A percentile compares a stretch with the other conserved stretches of the same genome.
phyloP scores from a whole-genome alignment of 2,329 filamentous ascomycete genomes.

The Arthrobotrys sinensis region DNA sequence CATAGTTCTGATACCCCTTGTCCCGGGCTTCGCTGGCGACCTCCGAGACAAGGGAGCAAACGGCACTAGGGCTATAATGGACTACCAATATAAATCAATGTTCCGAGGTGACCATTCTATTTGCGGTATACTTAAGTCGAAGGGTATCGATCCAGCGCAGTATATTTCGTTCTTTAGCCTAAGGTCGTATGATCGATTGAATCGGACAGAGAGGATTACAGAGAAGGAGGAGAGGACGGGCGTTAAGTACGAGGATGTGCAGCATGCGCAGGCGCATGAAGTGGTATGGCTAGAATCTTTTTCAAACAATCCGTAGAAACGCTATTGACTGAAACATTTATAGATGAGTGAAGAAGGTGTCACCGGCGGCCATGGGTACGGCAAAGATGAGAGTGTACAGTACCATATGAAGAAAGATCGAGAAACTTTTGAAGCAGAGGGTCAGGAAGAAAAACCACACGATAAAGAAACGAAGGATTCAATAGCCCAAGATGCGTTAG shows the following conservation, averaged over 20 bases:
- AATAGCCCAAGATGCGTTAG: constrained; percentile 87
- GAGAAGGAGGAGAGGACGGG: constrained; percentile 85
- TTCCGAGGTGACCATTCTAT: constrained; percentile 93
- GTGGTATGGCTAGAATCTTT: constrained; percentile 76
- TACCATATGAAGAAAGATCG: constrained; percentile 51
- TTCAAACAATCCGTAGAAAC: constrained; percentile 74
- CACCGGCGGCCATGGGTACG: constrained; percentile 63
- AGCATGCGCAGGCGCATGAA: constrained; percentile 88
- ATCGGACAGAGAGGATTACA: constrained; percentile 81
- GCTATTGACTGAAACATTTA: constrained; percentile 70
- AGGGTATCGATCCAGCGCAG: constrained; percentile 82
- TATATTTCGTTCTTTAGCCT: constrained; percentile 96
- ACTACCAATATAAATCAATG: constrained; percentile 98
- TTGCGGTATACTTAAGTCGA: constrained; percentile 80
- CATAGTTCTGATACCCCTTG: constrained; percentile 89
- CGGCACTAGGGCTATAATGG: constrained; percentile 94
- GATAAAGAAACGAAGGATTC: constrained; percentile 67
- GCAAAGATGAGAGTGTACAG: constrained; percentile 66
- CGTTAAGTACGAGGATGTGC: constrained; percentile 86
- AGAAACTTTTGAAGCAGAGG: constrained; percentile 71
- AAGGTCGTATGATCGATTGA: constrained; percentile 90
- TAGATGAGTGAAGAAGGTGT: constrained; percentile 59
- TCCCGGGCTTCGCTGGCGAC: constrained; percentile 95
- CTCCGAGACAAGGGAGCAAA: constrained; percentile 84
- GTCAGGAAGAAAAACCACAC: constrained; percentile 65